phyloP scores from a whole-genome alignment of 805 yeast genomes.

The Saccharomyces eubayanus region DNA sequence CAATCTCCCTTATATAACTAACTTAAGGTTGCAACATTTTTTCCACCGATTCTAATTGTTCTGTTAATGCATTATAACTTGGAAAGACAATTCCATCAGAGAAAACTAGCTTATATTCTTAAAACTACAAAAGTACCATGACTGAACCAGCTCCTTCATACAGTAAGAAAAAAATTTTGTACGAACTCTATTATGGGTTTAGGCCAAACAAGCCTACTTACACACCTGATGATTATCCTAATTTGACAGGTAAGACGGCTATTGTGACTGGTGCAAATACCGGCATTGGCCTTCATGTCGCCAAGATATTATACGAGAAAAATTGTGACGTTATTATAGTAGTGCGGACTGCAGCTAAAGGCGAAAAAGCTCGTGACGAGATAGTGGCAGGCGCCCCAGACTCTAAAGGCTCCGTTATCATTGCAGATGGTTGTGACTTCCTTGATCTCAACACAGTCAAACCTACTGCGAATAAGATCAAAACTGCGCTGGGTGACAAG shows the following conservation, averaged over 20 bases:
- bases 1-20: too few relatives aligned
- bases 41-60: too few relatives aligned
- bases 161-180: slow-evolving; percentile 6
- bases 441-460: slow-evolving; percentile 32
- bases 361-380: slow-evolving; percentile 26
- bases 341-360: slow-evolving; percentile 31
- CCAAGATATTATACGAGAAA: slow-evolving; percentile 24
- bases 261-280: slow-evolving; percentile 36
- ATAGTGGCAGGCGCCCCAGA: slow-evolving; percentile 21
- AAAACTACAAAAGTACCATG: slow-evolving; percentile 3
- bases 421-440: slow-evolving; percentile 31
- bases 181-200: slow-evolving; percentile 18
- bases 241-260: slow-evolving; percentile 32
- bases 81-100: too few relatives aligned
- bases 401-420: slow-evolving; percentile 20
- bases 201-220: slow-evolving; percentile 25
- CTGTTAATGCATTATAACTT: too few relatives aligned
- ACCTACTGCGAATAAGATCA: slow-evolving; percentile 23
- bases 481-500: slow-evolving; percentile 9
- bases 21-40: too few relatives aligned
- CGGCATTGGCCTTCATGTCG: slow-evolving; percentile 32
- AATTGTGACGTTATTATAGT: slow-evolving; percentile 29
- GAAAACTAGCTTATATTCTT: too few relatives aligned
- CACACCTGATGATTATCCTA: slow-evolving; percentile 31
- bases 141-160: slow-evolving; percentile 22